phyloP scores from a whole-genome alignment of 345 rosid genomes.

The Bretschneidera sinensis region DNA sequence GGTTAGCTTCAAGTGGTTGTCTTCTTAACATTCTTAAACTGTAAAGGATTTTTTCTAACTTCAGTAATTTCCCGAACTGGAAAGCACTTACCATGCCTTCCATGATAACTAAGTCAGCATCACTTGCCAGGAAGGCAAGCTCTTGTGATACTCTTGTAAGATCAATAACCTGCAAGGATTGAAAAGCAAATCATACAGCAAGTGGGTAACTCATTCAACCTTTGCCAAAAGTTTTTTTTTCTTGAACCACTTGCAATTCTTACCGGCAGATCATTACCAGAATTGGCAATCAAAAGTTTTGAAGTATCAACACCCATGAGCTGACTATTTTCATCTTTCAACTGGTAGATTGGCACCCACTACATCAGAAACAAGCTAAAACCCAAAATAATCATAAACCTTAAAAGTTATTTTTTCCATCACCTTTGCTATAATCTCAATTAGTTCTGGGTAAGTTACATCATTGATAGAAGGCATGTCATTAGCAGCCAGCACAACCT shows the following conservation, averaged over 20 bases:
- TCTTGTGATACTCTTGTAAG: constrained; percentile 83
- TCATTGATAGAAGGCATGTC: constrained; percentile 97
- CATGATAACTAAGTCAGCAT: constrained; percentile 86
- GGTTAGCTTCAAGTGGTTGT: neutral
- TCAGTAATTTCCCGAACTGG: neutral
- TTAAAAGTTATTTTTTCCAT: constrained; percentile 4
- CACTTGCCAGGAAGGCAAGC: constrained; percentile 76
- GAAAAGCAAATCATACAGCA: neutral
- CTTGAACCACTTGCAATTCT: constrained; percentile 22
- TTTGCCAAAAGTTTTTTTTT: neutral
- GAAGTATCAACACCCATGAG: constrained; percentile 78
- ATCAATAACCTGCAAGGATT: constrained; percentile 78
- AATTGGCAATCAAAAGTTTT: constrained; percentile 81
- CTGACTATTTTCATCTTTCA: constrained; percentile 80
- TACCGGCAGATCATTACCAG: constrained; percentile 98
- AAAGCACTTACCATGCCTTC: constrained; percentile 91
- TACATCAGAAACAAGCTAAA: constrained; percentile 27
- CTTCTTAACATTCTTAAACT: constrained; percentile 3
- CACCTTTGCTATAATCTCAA: constrained; percentile 84
- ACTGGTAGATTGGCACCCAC: constrained; percentile 35
- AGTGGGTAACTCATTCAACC: neutral
- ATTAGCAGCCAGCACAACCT: constrained; percentile 98
- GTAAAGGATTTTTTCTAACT: neutral
- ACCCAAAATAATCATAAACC: neutral
- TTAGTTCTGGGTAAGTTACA: constrained; percentile 79